Conservation (phyloP, 495 filamentous ascomycete species). For the Penicillium ochrochloron region DNA sequence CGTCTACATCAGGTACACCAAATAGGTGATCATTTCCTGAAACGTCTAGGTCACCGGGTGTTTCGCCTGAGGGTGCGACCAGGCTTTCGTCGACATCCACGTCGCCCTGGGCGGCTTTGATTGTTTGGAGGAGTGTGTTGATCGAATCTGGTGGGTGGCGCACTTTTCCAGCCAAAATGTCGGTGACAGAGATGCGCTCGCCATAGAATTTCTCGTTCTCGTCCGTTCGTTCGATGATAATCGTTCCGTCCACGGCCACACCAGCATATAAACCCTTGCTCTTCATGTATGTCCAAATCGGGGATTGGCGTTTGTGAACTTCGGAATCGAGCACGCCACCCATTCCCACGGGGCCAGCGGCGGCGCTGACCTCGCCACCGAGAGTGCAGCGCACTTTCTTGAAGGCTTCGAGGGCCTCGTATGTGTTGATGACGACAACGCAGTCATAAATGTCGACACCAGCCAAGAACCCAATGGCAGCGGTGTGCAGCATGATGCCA, state of each 20-base stretch:
- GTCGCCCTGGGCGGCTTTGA: slow-evolving; percentile 86
- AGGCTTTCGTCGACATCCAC: slow-evolving; percentile 65
- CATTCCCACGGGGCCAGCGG: slow-evolving; percentile 79
- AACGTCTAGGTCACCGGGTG: slow-evolving; percentile 75
- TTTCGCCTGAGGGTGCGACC: slow-evolving; percentile 60
- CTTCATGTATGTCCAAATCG: slow-evolving; percentile 88
- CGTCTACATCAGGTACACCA: slow-evolving; percentile 72
- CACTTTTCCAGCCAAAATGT: slow-evolving; percentile 82
- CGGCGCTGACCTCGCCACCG: slow-evolving; percentile 76
- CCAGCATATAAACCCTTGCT: slow-evolving; percentile 82
- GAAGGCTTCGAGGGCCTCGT: slow-evolving; percentile 78
- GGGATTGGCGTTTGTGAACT: slow-evolving; percentile 67
- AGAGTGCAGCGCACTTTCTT: slow-evolving; percentile 76
- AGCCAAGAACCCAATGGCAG: slow-evolving; percentile 83
- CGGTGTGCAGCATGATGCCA: slow-evolving; percentile 85
- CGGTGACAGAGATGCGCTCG: slow-evolving; percentile 69
- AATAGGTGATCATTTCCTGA: slow-evolving; percentile 55
- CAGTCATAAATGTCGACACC: slow-evolving; percentile 95
- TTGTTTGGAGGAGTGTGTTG: slow-evolving; percentile 71
- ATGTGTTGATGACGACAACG: slow-evolving; percentile 85
- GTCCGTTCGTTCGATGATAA: slow-evolving; percentile 82
- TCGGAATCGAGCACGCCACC: slow-evolving; percentile 77
- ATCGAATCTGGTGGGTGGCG: slow-evolving; percentile 67
- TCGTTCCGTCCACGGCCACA: slow-evolving; percentile 80
- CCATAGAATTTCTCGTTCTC: slow-evolving; percentile 90